These are phyloP conservation scores for Cutaneotrichosporon spelunceum DNA, from an alignment of 1,284 basidiomycete species.

Conservation along the genomic window DNA sequence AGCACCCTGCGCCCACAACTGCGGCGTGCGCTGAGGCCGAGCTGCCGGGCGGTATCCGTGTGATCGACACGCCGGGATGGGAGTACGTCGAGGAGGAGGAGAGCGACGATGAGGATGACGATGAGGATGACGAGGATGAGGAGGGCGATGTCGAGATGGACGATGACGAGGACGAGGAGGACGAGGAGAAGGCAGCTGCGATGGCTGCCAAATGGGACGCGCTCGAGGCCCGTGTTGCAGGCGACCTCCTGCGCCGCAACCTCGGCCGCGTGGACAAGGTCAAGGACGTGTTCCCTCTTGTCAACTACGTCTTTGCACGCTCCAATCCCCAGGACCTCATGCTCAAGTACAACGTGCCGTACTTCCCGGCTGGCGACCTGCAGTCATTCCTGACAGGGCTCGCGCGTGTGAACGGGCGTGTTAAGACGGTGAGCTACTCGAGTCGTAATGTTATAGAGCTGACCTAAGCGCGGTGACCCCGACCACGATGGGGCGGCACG, in stretches of 20 bases:
- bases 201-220: constrained; percentile 55
- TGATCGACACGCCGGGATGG: constrained; percentile 84
- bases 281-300: constrained; percentile 76
- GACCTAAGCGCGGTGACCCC: constrained; percentile 62
- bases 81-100: constrained; percentile 56
- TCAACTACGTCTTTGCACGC: constrained; percentile 68
- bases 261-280: constrained; percentile 82
- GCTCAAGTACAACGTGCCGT: constrained; percentile 82
- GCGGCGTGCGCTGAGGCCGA: constrained; percentile 66
- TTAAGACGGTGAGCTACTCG: constrained; percentile 61
- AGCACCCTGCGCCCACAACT: constrained; percentile 62
- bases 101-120: constrained; percentile 35
- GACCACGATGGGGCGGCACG: constrained; percentile 79
- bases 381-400: constrained; percentile 76
- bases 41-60: constrained; percentile 54
- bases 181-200: constrained; percentile 33
- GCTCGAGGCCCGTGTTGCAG: constrained; percentile 57
- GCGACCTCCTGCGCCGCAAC: constrained; percentile 72
- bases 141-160: constrained; percentile 37
- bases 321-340: constrained; percentile 79
- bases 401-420: constrained; percentile 71
- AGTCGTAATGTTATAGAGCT: not conserved
- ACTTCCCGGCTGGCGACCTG: constrained; percentile 68
- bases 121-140: constrained; percentile 48
- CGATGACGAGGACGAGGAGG: constrained; percentile 45